Conservation (phyloP, 1,139 yeast species). For the Ogataea hybrid region DNA sequence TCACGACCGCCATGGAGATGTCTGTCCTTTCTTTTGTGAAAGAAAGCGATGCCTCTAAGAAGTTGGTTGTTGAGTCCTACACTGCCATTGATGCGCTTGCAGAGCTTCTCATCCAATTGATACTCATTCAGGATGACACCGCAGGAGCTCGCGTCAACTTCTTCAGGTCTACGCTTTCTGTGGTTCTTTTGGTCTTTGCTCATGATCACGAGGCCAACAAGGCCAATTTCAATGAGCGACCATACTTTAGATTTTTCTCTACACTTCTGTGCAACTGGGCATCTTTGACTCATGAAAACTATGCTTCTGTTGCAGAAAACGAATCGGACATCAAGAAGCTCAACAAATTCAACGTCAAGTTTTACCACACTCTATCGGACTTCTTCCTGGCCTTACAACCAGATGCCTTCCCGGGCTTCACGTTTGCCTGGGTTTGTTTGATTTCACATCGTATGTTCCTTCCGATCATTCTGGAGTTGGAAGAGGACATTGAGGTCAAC, state of each 20-base stretch:
- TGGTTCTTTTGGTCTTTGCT: slow-evolving; percentile 68
- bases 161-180: slow-evolving; percentile 61
- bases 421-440: slow-evolving; percentile 93
- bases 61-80: slow-evolving; percentile 60
- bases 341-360: slow-evolving; percentile 42
- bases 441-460: slow-evolving; percentile 88
- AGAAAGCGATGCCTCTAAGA: slow-evolving; percentile 56
- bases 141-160: slow-evolving; percentile 42
- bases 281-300: slow-evolving; percentile 31
- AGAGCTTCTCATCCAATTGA: slow-evolving; percentile 61
- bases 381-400: slow-evolving; percentile 79
- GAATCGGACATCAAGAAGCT: slow-evolving; percentile 32
- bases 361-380: slow-evolving; percentile 65
- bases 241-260: slow-evolving; percentile 86
- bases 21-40: slow-evolving; percentile 68
- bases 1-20: slow-evolving; percentile 75
- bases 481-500: slow-evolving; percentile 45
- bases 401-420: slow-evolving; percentile 85
- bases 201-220: slow-evolving; percentile 67
- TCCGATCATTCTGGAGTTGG: slow-evolving; percentile 68
- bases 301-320: slow-evolving; percentile 29
- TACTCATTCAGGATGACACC: slow-evolving; percentile 53
- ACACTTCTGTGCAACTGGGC: slow-evolving; percentile 74
- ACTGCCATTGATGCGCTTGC: slow-evolving; percentile 83
- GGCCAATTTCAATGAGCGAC: slow-evolving; percentile 76